These are phyloP conservation scores for Knoxia roxburghii DNA, from an alignment of 257 asterid species.

Conservation along the genomic window DNA sequence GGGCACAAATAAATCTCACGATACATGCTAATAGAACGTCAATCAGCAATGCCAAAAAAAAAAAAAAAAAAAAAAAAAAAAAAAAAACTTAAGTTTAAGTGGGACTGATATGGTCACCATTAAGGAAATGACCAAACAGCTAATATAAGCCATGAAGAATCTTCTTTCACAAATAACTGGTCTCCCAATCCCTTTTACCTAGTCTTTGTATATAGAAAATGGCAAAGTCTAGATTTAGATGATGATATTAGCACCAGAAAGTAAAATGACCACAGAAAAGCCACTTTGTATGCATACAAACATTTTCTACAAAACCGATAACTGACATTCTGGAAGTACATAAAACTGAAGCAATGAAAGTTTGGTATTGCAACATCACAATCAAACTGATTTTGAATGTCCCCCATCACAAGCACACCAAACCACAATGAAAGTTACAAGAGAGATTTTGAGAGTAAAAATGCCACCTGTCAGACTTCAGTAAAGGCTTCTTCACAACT, in stretches of 20 bases:
- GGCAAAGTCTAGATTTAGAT: background rate
- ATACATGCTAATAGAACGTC: no score
- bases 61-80: no score
- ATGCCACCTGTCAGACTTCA: constrained; percentile 65
- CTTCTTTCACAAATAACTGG: no score
- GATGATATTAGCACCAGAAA: background rate
- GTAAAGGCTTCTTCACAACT: constrained; percentile 84
- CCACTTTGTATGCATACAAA: background rate
- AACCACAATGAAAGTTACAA: background rate
- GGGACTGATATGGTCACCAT: no score
- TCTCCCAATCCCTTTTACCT: no score
- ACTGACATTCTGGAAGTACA: background rate
- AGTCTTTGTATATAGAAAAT: no score
- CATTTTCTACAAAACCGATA: background rate
- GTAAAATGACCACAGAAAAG: background rate
- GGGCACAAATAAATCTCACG: no score
- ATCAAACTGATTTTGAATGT: background rate
- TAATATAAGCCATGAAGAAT: no score
- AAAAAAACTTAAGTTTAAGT: no score
- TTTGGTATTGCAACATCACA: no score
- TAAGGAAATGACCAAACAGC: no score
- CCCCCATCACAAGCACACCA: background rate
- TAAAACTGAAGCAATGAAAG: background rate
- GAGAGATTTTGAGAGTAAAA: constrained; percentile 11
- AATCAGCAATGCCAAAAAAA: no score